Evolutionary conservation across 2,329 filamentous ascomycete genomes (phyloP), one percentile per base, ranked within the genome.

Genomic region (Fusarium xyrophilum): DNA sequence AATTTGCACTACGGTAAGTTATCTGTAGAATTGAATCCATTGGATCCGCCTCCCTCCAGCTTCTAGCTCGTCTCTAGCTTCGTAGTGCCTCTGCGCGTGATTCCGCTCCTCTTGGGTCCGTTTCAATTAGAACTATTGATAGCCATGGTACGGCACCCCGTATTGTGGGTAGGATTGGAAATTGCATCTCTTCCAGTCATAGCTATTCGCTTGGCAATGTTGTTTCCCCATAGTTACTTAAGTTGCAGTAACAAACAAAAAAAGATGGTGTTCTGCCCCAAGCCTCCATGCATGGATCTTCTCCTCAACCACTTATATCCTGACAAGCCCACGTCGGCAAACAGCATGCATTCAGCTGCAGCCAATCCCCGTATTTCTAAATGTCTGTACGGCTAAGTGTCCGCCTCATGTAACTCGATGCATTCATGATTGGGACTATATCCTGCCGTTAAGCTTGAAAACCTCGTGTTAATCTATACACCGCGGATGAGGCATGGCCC

Each of bases 391-490:
- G n/a, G n/a, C n/a, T n/a, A 53, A 32, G 62, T 38, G 47, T 69
- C 63, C 63, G 56, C 51, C 38, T 42, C 56, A 64, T 67, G 63
- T 67, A 67, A 67, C 58, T 60, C 38, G 56, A 59, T 59, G 63
- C 51, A 54, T 52, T 59, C 50, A 65, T 55, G 21, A 47, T 21
- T 46, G 38, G 21, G 38, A 21, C 51, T 44, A 12, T 48, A 50
- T 56, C 25, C 60, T 64, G 39, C 25, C 56, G 23, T 54, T 33
- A 50, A 46, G 40, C 55, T 62, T 46, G 66, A 48, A 65, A 50
- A 63, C 63, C 61, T 61, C 61, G 61, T 66, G 66, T 69, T 69
- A 53, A 40, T 30, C 35, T 35, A 52, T 61, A 69, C 66, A 67
- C 66, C 66, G 62, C 66, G 42, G 50, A 67, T 59, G 63, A 55